Conservation (phyloP, 352 stramenopile species). For the Globisporangium nagaii region DNA sequence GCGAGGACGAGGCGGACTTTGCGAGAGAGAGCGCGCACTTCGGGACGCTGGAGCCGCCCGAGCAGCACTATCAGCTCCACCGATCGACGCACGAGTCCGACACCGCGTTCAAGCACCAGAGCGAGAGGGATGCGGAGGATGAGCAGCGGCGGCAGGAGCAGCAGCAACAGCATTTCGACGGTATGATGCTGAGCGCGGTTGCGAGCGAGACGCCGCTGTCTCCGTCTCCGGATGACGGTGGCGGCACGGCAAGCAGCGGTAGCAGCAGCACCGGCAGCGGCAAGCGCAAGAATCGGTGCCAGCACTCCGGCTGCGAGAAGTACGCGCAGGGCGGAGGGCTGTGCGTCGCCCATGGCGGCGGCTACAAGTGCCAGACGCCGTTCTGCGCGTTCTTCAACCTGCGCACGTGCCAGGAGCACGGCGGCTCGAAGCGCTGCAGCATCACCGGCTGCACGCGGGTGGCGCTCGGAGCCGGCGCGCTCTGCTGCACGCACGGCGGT, state of each 20-base stretch:
- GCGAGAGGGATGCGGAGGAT: neutral
- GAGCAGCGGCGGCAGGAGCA: neutral
- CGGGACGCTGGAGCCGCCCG: neutral
- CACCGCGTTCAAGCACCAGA: neutral
- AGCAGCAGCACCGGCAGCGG: neutral
- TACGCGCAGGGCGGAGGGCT: constrained; percentile 57
- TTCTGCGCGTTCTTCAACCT: constrained; percentile 69
- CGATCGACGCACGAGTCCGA: neutral
- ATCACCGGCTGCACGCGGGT: constrained; percentile 47
- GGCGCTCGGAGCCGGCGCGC: constrained; percentile 33
- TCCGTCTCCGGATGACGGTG: neutral
- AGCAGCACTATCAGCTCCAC: neutral
- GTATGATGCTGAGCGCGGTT: neutral
- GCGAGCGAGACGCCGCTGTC: neutral
- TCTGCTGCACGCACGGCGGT: constrained; percentile 64
- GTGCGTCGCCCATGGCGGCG: constrained; percentile 61
- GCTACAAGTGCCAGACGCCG: constrained; percentile 64
- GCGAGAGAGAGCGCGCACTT: constrained; percentile 5
- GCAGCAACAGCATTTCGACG: constrained; percentile 5
- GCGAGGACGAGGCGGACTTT: neutral
- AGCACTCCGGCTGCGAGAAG: constrained; percentile 45
- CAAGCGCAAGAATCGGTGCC: constrained; percentile 24
- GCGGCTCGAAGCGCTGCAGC: constrained; percentile 60
- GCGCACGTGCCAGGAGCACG: constrained; percentile 71
- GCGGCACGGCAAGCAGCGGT: neutral